Evolutionary conservation across 2,329 filamentous ascomycete genomes (phyloP).

Genomic region (Aspergillus amoenus): DNA sequence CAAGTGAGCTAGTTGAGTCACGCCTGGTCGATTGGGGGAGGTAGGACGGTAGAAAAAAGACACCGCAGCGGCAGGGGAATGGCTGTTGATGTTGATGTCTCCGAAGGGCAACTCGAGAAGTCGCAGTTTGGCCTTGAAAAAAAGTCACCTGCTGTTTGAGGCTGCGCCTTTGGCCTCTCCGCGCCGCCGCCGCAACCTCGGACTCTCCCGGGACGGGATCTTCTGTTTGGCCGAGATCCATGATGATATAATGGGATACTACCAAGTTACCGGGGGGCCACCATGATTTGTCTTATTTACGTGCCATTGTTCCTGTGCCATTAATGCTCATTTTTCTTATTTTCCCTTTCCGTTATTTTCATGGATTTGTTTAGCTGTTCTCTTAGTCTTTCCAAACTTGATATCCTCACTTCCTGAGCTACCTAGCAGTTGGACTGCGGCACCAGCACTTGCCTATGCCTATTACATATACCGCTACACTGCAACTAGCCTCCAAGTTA

Average conservation of each 20-base stretch:
- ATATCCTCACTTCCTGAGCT: neutral
- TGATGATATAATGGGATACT: slow-evolving; percentile 6
- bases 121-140: slow-evolving; percentile 25
- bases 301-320: neutral
- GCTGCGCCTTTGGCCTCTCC: slow-evolving; percentile 30
- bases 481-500: neutral
- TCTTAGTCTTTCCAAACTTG: too few species aligned
- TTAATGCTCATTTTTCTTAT: neutral
- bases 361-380: neutral
- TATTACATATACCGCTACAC: neutral
- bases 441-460: too few species aligned
- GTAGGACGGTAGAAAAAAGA: slow-evolving; percentile 12
- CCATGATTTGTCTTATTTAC: neutral
- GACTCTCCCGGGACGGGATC: slow-evolving; percentile 14
- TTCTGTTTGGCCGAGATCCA: slow-evolving; percentile 17
- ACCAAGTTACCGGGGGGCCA: neutral
- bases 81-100: slow-evolving; percentile 10
- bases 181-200: slow-evolving; percentile 23
- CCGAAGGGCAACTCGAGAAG: slow-evolving; percentile 14
- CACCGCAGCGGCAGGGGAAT: slow-evolving; percentile 11
- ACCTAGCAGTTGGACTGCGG: neutral
- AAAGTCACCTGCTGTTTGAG: slow-evolving; percentile 33
- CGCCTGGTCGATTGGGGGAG: slow-evolving; percentile 23
- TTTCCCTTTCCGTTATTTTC: neutral
- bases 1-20: slow-evolving; percentile 19